Base-by-base conservation (phyloP, 139 green algal genomes). In the Pleodorina starrii region DNA sequence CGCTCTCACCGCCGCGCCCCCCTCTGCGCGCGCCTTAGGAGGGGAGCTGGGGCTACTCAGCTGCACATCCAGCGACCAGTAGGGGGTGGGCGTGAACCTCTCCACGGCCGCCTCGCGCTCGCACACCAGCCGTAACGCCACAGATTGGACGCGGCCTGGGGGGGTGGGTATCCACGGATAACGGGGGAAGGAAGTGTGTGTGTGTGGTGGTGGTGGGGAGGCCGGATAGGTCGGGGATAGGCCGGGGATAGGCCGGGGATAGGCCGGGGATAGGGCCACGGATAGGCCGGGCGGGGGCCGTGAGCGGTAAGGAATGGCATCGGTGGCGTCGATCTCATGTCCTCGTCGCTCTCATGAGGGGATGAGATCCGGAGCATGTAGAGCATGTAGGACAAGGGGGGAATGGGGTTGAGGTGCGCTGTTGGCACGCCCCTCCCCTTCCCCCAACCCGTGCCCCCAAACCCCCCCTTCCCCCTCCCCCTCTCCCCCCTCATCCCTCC, bases 41-140 rank as follows among this genome's bases (percentile, higher is more conserved):
- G n/a, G n/a, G n/a, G n/a, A n/a, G n/a, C n/a, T n/a, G n/a, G n/a
- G n/a, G n/a, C n/a, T n/a, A 12, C 21, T 12, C 38, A 86, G 57
- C 4, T 42, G 2, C 0, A 82, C 94, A 1, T 75, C 57, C 6
- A 98, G 83, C 17, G 60, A 95, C 94, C 94, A 98, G 88, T 97
- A 98, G 57, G 94, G 81, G 29, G 90, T 50, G 4, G 89, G 81
- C 29, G 84, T 43, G 90, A 98, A 98, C 2, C 80, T 54, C 50
- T 96, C 93, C 0, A 97, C 89, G 72, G 94, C 93, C 19, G 74
- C 89, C 91, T 99, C 97, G 0, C 97, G 79, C 69, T 99, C 96
- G 40, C 90, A 96, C 36, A 99, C 84, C 66, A 99, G 77, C 9
- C 96, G 91, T 84, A 99, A 92, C 71, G 97, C 96, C n/a, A 97